Percentiles rank a stretch among this genome's conserved stretches.
Conservation (phyloP, 2,329 filamentous ascomycete genomes). For the Cryphonectria radicalis region DNA sequence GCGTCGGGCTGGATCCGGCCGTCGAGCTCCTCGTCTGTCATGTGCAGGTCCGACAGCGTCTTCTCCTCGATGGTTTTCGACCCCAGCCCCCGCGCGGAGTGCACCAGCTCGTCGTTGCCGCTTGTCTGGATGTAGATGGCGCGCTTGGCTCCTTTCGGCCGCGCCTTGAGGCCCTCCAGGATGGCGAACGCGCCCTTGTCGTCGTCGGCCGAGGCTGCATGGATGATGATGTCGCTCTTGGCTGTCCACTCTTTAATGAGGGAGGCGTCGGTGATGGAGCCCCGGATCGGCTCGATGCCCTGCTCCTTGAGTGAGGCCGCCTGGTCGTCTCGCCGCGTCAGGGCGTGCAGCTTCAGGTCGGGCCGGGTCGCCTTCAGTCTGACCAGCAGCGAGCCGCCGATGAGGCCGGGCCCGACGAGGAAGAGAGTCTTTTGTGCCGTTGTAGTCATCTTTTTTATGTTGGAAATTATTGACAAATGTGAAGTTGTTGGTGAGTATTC, state of each 20-base stretch:
- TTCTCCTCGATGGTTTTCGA: slow-evolving; percentile 16
- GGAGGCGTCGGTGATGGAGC: slow-evolving; percentile 17
- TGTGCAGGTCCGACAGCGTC: slow-evolving; percentile 27
- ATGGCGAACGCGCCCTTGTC: slow-evolving; percentile 23
- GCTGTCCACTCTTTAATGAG: slow-evolving; percentile 26
- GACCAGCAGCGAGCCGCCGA: slow-evolving; percentile 27
- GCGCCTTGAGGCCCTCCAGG: slow-evolving; percentile 24
- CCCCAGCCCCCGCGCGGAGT: slow-evolving; percentile 16
- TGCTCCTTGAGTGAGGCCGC: slow-evolving; percentile 22
- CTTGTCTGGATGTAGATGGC: slow-evolving; percentile 30
- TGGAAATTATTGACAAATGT: not conserved
- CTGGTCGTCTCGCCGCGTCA: slow-evolving; percentile 28
- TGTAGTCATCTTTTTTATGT: not conserved
- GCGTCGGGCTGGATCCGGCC: slow-evolving; percentile 24
- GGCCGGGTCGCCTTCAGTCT: slow-evolving; percentile 25
- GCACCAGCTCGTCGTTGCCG: slow-evolving; percentile 29
- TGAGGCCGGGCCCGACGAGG: slow-evolving; percentile 25
- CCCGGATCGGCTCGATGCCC: slow-evolving; percentile 26
- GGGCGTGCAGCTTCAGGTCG: slow-evolving; percentile 26
- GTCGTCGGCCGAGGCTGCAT: slow-evolving; percentile 28
- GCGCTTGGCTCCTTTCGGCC: slow-evolving; percentile 21
- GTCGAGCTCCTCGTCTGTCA: slow-evolving; percentile 25
- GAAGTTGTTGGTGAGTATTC: not conserved
- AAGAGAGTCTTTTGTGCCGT: slow-evolving; percentile 27
- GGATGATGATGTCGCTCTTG: slow-evolving; percentile 28